A percentile compares a stretch with the other conserved stretches of the same genome.
phyloP scores from a whole-genome alignment of 306 rosid genomes.

The Astragalus membranaceus region DNA sequence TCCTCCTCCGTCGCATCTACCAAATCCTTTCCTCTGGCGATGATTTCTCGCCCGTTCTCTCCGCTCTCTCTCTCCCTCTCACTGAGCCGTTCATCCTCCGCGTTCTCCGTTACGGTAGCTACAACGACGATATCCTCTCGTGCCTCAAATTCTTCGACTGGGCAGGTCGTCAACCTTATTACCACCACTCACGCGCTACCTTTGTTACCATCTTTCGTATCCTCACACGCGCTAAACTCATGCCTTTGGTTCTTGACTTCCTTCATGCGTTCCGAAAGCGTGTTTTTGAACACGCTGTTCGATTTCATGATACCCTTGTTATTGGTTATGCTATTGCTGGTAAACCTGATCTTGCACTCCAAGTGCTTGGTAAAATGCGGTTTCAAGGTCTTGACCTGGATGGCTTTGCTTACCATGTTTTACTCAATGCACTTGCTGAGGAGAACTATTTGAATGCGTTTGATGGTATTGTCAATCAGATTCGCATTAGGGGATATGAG shows the following conservation, averaged over 20 bases:
- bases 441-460: slow-evolving; percentile 38
- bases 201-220: slow-evolving; percentile 53
- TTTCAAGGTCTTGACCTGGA: slow-evolving; percentile 63
- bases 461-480: slow-evolving; percentile 40
- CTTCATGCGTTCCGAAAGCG: slow-evolving; percentile 27
- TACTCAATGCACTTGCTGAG: slow-evolving; percentile 57
- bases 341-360: slow-evolving; percentile 56
- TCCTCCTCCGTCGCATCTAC: slow-evolving; percentile 41
- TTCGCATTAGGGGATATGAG: slow-evolving; percentile 42
- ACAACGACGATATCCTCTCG: slow-evolving; percentile 45
- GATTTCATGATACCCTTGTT: slow-evolving; percentile 56
- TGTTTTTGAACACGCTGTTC: neutral
- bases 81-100: slow-evolving; percentile 45
- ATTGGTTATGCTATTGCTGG: slow-evolving; percentile 77
- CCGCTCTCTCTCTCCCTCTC: slow-evolving; percentile 43
- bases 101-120: slow-evolving; percentile 33
- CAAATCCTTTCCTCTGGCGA: slow-evolving; percentile 28
- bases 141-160: slow-evolving; percentile 86
- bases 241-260: slow-evolving; percentile 46
- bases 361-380: slow-evolving; percentile 65
- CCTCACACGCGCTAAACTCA: slow-evolving; percentile 40
- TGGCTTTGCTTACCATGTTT: slow-evolving; percentile 42
- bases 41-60: slow-evolving; percentile 31
- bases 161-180: slow-evolving; percentile 68
- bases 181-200: slow-evolving; percentile 59